phyloP scores from a whole-genome alignment of 768 basidiomycete genomes.

The Lactarius hengduanensis region DNA sequence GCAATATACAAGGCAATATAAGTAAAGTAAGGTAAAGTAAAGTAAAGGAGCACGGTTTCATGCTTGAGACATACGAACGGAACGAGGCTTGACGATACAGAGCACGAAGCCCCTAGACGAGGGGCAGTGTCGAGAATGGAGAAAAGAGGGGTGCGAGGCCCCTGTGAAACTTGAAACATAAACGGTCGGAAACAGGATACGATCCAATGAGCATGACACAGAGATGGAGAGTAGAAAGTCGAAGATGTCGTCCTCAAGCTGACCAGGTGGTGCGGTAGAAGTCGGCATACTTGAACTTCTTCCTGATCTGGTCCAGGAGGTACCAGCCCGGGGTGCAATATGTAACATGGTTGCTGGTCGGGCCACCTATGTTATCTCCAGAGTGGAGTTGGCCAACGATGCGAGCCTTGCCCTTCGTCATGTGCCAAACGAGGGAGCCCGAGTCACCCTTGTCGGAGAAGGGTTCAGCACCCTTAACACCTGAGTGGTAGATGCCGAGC shows the following conservation, averaged over 20 bases:
- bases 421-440: constrained; percentile 3
- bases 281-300: neutral
- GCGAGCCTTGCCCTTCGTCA: neutral
- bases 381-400: constrained; percentile 11
- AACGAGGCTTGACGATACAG: too few relatives aligned
- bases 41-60: too few relatives aligned
- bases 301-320: constrained; percentile 4
- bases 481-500: constrained; percentile 4
- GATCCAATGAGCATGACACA: neutral
- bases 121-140: too few relatives aligned
- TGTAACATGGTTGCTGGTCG: constrained; percentile 3
- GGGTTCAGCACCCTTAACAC: neutral
- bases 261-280: constrained; percentile 9
- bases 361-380: neutral
- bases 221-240: constrained; percentile 33
- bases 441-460: constrained; percentile 3
- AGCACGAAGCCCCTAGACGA: too few relatives aligned
- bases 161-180: too few relatives aligned
- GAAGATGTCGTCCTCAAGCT: neutral
- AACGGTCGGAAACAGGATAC: too few relatives aligned
- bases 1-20: too few relatives aligned
- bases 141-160: too few relatives aligned
- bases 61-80: too few relatives aligned
- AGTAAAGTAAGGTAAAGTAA: too few relatives aligned
- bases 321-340: constrained; percentile 10